Evolutionary conservation across 2,329 filamentous ascomycete genomes (phyloP).

Genomic region (Neobulgaria alba): DNA sequence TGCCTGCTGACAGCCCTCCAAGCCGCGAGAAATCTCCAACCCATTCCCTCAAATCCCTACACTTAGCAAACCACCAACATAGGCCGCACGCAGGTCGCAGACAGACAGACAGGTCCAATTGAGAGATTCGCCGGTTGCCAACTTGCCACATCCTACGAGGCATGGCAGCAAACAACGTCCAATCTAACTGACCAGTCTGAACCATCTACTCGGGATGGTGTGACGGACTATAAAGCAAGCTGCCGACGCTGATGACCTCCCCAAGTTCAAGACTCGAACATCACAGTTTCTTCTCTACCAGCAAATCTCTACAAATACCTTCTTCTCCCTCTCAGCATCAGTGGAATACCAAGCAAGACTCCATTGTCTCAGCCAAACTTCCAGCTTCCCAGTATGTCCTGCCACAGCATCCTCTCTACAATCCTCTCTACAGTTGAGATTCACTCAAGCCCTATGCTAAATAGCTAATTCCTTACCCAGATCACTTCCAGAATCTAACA

Average conservation of each 20-base stretch:
- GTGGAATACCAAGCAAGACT: no score
- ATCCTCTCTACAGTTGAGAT: no score
- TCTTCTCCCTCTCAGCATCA: no score
- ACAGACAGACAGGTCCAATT: constrained; percentile 7
- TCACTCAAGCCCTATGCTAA: no score
- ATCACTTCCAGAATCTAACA: no score
- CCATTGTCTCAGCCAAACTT: no score
- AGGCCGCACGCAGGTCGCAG: constrained; percentile 17
- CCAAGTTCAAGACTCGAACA: constrained; percentile 7
- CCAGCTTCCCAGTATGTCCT: no score
- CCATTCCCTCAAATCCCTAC: constrained; percentile 18
- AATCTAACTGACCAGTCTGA: constrained; percentile 22
- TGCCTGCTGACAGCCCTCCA: constrained; percentile 11
- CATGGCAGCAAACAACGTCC: constrained; percentile 25
- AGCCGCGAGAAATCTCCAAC: constrained; percentile 18
- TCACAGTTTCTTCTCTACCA: not conserved
- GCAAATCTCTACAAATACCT: no score
- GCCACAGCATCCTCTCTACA: no score
- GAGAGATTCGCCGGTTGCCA: constrained; percentile 14
- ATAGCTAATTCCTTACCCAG: no score
- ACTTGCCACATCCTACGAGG: constrained; percentile 18
- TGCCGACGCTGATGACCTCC: constrained; percentile 19
- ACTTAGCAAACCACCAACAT: constrained; percentile 22
- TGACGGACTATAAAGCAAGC: constrained; percentile 26
- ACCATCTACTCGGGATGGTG: constrained; percentile 27